Evolutionary conservation across 768 basidiomycete genomes (phyloP).

Genomic region (Termitomyces sp.): DNA sequence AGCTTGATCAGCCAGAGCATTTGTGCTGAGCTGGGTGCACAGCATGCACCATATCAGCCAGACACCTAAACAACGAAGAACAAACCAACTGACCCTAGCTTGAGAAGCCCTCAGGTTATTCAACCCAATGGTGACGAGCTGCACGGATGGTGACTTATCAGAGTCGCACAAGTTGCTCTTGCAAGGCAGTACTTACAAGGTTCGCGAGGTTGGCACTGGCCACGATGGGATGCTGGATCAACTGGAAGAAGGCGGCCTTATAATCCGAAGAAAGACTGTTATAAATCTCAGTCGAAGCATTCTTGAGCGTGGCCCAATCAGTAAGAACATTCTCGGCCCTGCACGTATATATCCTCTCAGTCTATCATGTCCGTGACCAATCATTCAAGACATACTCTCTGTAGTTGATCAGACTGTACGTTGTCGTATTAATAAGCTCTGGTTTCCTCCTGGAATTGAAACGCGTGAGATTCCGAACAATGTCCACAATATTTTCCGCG

Average conservation of each 20-base stretch:
- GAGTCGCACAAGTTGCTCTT: not conserved
- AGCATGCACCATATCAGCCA: not conserved
- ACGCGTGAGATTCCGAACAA: constrained; percentile 53
- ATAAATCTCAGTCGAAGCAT: constrained; percentile 52
- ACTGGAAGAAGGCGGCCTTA: constrained; percentile 66
- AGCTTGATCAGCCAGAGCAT: constrained; percentile 52
- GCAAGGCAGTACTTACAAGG: constrained; percentile 30
- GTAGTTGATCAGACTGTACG: constrained; percentile 63
- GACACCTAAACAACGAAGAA: not conserved
- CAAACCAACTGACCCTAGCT: constrained; percentile 36
- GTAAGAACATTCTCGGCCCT: constrained; percentile 58
- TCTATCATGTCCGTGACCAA: not conserved
- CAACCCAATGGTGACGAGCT: constrained; percentile 53
- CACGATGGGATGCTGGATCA: constrained; percentile 63
- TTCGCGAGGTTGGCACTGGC: constrained; percentile 56
- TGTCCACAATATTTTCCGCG: constrained; percentile 41
- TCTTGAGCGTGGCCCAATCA: constrained; percentile 46
- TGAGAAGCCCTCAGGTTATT: constrained; percentile 65
- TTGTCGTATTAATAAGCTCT: constrained; percentile 60
- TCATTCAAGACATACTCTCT: constrained; percentile 49
- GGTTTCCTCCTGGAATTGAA: constrained; percentile 63
- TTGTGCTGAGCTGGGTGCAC: constrained; percentile 45
- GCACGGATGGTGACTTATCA: too few species aligned
- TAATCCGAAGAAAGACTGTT: constrained; percentile 42
- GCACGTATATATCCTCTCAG: not conserved